Evolutionary conservation across 495 filamentous ascomycete species (phyloP).

Genomic region (Aspergillus bertholletiae): DNA sequence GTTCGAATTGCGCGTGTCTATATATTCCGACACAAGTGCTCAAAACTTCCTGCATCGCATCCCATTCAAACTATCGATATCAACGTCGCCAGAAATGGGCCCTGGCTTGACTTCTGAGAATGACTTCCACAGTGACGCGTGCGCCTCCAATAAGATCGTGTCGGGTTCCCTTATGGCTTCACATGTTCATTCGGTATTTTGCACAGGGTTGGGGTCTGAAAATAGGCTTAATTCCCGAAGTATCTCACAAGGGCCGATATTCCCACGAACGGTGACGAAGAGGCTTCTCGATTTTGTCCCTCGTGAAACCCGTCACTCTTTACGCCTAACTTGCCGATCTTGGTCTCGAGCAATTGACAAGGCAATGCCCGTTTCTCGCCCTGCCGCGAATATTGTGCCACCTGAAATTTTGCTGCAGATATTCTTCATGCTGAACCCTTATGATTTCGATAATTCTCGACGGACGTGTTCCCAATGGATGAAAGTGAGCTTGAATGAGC

Average conservation of each 20-base stretch:
- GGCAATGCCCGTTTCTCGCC: conserved; percentile 1
- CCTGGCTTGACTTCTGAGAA: neutral
- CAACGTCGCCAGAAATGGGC: neutral
- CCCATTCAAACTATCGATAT: too few species aligned
- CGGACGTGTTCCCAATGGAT: conserved; percentile 66
- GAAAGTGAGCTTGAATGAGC: conserved; percentile 53
- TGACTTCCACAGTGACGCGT: neutral
- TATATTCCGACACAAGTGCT: too few species aligned
- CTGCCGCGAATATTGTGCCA: conserved; percentile 46
- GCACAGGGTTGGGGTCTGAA: neutral
- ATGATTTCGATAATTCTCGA: conserved; percentile 64
- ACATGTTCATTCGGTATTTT: too few species aligned
- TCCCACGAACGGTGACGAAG: conserved; percentile 6
- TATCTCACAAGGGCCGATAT: neutral
- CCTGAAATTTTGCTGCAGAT: conserved; percentile 62
- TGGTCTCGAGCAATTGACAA: conserved; percentile 13
- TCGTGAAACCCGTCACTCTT: conserved; percentile 3
- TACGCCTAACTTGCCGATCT: conserved; percentile 13
- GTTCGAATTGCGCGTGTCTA: too few species aligned
- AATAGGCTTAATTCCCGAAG: neutral
- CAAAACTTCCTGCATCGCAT: too few species aligned
- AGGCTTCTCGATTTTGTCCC: conserved; percentile 7
- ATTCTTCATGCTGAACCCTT: conserved; percentile 49
- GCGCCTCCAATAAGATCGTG: neutral
- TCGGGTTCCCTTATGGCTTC: neutral